A percentile compares a stretch with the other conserved stretches of the same genome.
These are phyloP conservation scores for Didymella pinodella DNA, from an alignment of 2,329 filamentous ascomycete genomes.

Conservation along the genomic window DNA sequence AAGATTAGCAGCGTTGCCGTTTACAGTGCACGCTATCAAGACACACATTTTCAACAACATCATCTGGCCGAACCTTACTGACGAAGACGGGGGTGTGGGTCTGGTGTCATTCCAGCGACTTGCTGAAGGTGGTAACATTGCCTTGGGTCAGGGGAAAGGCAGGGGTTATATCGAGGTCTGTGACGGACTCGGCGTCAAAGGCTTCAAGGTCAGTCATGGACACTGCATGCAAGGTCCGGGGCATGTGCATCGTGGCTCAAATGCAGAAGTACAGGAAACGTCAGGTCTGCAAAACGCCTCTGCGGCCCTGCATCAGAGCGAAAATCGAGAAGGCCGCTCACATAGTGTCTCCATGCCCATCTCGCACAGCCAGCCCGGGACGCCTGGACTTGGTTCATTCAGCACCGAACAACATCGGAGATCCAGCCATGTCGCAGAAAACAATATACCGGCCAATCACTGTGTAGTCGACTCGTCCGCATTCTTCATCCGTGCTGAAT, in stretches of 20 bases:
- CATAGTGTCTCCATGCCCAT: constrained; percentile 47
- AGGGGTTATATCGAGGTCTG: constrained; percentile 88
- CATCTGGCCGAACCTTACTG: constrained; percentile 96
- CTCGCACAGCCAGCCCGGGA: constrained; percentile 46
- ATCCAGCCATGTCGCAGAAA: constrained; percentile 24
- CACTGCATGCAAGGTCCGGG: constrained; percentile 75
- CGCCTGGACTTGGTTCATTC: constrained; percentile 37
- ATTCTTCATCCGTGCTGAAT: constrained; percentile 85
- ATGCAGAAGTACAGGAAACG: constrained; percentile 51
- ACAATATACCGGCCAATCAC: constrained; percentile 42
- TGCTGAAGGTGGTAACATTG: constrained; percentile 85
- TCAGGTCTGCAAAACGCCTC: constrained; percentile 34
- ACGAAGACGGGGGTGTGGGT: constrained; percentile 94
- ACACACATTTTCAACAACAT: constrained; percentile 96
- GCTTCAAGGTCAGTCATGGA: constrained; percentile 88
- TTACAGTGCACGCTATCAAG: constrained; percentile 91
- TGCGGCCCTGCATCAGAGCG: constrained; percentile 33
- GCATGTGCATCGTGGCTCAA: constrained; percentile 55
- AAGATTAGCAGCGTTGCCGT: constrained; percentile 82
- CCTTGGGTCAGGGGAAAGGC: constrained; percentile 79
- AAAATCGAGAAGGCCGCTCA: constrained; percentile 41
- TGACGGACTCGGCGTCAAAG: constrained; percentile 87
- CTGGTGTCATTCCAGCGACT: constrained; percentile 89
- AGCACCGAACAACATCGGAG: constrained; percentile 30
- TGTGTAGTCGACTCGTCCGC: constrained; percentile 89